These are phyloP conservation scores for Hamamelis virginiana DNA, from an alignment of 164 flowering plant genomes.

Conservation along the genomic window DNA sequence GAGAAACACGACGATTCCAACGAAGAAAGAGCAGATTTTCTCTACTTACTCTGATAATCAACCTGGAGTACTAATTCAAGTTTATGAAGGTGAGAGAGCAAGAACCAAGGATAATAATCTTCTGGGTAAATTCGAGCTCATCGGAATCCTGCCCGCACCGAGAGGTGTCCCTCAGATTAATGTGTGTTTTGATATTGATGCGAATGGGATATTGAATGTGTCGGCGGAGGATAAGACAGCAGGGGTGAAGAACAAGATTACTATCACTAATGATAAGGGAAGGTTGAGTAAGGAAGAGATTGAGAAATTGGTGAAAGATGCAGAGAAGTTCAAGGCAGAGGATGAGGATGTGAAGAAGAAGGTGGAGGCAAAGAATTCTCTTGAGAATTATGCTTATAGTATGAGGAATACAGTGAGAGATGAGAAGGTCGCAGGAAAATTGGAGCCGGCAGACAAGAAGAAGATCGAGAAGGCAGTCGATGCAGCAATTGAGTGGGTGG, in stretches of 20 bases:
- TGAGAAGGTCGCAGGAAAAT: slow-evolving; percentile 32
- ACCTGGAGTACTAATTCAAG: slow-evolving; percentile 32
- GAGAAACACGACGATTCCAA: slow-evolving; percentile 31
- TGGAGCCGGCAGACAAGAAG: slow-evolving; percentile 30
- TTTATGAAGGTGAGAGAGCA: slow-evolving; percentile 34
- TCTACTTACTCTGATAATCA: slow-evolving; percentile 32
- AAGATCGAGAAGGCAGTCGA: slow-evolving; percentile 37
- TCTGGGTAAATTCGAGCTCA: slow-evolving; percentile 29
- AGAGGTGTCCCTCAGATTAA: slow-evolving; percentile 37
- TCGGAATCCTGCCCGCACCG: slow-evolving; percentile 32
- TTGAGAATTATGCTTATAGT: slow-evolving; percentile 35
- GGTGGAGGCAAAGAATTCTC: slow-evolving; percentile 31
- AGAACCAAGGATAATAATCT: slow-evolving; percentile 31
- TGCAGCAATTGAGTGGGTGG: slow-evolving; percentile 31
- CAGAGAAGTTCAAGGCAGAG: slow-evolving; percentile 29
- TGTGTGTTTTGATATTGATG: slow-evolving; percentile 26
- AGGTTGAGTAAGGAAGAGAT: slow-evolving; percentile 32
- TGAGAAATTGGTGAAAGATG: slow-evolving; percentile 30
- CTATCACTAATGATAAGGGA: slow-evolving; percentile 32
- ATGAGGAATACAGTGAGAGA: slow-evolving; percentile 32
- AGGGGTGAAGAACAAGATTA: slow-evolving; percentile 29
- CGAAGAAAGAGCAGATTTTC: slow-evolving; percentile 31
- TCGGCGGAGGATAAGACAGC: slow-evolving; percentile 30
- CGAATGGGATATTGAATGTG: slow-evolving; percentile 29
- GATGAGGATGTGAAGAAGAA: slow-evolving; percentile 28